Evolutionary conservation across 2,329 filamentous ascomycete species (phyloP).

Genomic region (Colletotrichum spinosum): DNA sequence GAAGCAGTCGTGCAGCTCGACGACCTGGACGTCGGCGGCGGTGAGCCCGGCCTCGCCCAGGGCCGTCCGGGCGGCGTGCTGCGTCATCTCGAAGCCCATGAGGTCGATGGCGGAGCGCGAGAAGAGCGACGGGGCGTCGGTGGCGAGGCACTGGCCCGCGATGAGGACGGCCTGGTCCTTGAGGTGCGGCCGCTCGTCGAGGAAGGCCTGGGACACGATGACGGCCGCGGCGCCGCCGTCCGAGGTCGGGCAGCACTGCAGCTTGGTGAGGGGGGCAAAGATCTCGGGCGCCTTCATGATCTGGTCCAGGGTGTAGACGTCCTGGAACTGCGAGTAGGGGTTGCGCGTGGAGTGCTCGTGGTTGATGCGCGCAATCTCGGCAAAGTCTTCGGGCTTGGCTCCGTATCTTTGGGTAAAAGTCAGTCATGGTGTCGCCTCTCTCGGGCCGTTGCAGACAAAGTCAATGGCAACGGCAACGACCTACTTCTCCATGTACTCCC

Average conservation of each 20-base stretch:
- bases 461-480: conserved; percentile 41
- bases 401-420: conserved; percentile 71
- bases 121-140: conserved; percentile 84
- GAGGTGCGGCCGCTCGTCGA: conserved; percentile 86
- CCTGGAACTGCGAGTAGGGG: conserved; percentile 97
- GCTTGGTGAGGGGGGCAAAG: conserved; percentile 89
- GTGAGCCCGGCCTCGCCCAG: conserved; percentile 78
- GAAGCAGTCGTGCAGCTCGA: conserved; percentile 97
- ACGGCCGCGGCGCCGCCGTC: conserved; percentile 92
- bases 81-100: conserved; percentile 88
- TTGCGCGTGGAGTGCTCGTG: conserved; percentile 92
- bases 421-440: not conserved
- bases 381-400: conserved; percentile 87
- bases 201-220: conserved; percentile 88
- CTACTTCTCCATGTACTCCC: conserved; percentile 94
- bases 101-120: conserved; percentile 85
- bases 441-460: not conserved
- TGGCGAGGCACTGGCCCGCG: conserved; percentile 88
- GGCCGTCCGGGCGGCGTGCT: conserved; percentile 76
- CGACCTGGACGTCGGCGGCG: conserved; percentile 76
- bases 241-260: conserved; percentile 98
- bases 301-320: conserved; percentile 90
- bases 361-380: conserved; percentile 93
- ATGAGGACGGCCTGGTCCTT: conserved; percentile 86
- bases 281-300: conserved; percentile 82